These are phyloP conservation scores for Syzygium aromaticum DNA, from an alignment of 345 rosid species.

Conservation along the genomic window DNA sequence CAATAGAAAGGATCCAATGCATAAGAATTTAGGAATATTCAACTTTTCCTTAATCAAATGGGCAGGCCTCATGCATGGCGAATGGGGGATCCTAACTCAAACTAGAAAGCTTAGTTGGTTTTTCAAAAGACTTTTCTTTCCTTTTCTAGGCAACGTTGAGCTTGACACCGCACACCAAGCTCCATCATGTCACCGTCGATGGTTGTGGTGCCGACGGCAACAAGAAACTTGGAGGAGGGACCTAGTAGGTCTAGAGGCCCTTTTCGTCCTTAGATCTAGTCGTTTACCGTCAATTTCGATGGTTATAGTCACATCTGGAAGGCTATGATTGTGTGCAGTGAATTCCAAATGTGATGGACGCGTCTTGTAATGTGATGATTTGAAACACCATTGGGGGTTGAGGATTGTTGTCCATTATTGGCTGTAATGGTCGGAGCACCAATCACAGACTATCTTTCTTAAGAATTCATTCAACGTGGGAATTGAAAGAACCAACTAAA, in stretches of 20 bases:
- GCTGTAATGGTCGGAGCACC: neutral
- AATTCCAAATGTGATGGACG: neutral
- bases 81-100: neutral
- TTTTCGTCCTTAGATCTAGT: neutral
- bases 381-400: neutral
- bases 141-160: neutral
- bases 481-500: neutral
- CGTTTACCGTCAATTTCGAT: neutral
- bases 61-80: neutral
- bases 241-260: neutral
- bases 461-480: neutral
- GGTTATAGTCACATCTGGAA: neutral
- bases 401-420: neutral
- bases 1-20: neutral
- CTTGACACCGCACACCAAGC: neutral
- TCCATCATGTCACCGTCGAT: neutral
- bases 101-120: neutral
- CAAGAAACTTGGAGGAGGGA: neutral
- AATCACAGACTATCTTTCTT: neutral
- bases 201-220: neutral
- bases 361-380: neutral
- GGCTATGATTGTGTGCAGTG: neutral
- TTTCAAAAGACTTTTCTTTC: neutral
- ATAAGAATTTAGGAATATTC: neutral
- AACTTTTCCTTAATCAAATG: neutral